phyloP scores from a whole-genome alignment of 192 early-diverging fungal species.

The Coemansia sp. region DNA sequence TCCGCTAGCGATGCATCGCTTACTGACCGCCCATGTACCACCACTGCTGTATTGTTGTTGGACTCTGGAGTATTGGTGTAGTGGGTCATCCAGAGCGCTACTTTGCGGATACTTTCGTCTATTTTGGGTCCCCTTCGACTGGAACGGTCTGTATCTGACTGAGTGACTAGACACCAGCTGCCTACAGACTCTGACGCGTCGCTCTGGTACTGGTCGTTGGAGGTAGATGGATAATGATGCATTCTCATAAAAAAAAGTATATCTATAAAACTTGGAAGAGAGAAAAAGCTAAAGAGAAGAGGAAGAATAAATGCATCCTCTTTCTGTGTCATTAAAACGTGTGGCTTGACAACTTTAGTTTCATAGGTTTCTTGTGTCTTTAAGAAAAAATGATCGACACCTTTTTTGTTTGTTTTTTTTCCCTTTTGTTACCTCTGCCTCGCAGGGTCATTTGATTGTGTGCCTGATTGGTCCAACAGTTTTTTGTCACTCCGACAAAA shows the following conservation, averaged over 20 bases:
- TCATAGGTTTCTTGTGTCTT: too few species aligned
- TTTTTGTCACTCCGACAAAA: too few species aligned
- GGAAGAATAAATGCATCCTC: background rate
- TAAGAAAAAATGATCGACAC: too few species aligned
- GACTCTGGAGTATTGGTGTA: background rate
- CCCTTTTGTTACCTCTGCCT: too few species aligned
- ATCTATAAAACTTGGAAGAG: background rate
- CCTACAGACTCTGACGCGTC: background rate
- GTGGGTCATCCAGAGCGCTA: background rate
- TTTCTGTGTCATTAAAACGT: too few species aligned
- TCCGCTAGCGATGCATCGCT: conserved; percentile 39
- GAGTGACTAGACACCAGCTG: background rate
- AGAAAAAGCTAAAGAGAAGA: background rate
- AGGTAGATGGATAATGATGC: background rate
- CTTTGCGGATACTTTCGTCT: background rate
- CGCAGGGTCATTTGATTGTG: too few species aligned
- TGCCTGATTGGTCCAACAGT: too few species aligned
- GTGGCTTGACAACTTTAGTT: too few species aligned
- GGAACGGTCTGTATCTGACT: background rate
- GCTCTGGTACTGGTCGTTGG: background rate
- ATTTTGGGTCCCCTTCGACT: background rate
- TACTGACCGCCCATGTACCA: conserved; percentile 2
- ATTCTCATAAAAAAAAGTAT: background rate
- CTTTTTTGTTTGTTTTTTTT: too few species aligned
- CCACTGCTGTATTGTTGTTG: too few species aligned